Evolutionary conservation across 129 eudicot species (phyloP).

Genomic region (Scalesia atractyloides): DNA sequence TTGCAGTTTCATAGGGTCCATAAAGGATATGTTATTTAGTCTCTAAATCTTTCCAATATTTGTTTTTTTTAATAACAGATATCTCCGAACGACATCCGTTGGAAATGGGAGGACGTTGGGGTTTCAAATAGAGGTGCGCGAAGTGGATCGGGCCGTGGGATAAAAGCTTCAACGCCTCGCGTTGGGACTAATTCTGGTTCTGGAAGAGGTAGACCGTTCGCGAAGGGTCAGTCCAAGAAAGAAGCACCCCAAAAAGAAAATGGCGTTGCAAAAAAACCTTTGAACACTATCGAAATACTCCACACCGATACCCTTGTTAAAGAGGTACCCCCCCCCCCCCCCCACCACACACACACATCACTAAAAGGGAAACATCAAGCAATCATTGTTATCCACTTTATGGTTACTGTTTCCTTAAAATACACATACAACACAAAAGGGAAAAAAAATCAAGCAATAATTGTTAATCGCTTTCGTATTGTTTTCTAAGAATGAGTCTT

Average conservation of each 20-base stretch:
- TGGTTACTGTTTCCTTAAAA: not conserved
- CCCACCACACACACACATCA: not conserved
- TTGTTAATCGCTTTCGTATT: not conserved
- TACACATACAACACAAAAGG: not conserved
- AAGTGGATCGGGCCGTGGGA: slow-evolving; percentile 61
- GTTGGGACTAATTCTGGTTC: slow-evolving; percentile 56
- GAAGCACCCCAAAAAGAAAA: slow-evolving; percentile 52
- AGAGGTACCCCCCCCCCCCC: slow-evolving; percentile 49
- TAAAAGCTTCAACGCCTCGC: slow-evolving; percentile 50
- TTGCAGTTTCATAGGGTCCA: not conserved
- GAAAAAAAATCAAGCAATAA: not conserved
- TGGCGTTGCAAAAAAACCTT: slow-evolving; percentile 59
- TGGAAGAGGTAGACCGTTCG: slow-evolving; percentile 73
- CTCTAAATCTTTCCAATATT: not conserved
- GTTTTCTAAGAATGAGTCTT: not conserved
- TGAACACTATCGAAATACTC: slow-evolving; percentile 64
- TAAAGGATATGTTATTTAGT: not conserved
- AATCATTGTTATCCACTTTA: too few species aligned
- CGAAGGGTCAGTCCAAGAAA: slow-evolving; percentile 56
- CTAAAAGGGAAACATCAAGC: not conserved
- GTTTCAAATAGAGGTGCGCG: slow-evolving; percentile 54
- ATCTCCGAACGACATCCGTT: slow-evolving; percentile 72
- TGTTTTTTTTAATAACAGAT: slow-evolving; percentile 33
- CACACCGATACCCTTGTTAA: slow-evolving; percentile 84
- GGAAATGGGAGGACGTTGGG: slow-evolving; percentile 85